phyloP scores from a whole-genome alignment of 2,329 filamentous ascomycete genomes.

The Botrytis porri region DNA sequence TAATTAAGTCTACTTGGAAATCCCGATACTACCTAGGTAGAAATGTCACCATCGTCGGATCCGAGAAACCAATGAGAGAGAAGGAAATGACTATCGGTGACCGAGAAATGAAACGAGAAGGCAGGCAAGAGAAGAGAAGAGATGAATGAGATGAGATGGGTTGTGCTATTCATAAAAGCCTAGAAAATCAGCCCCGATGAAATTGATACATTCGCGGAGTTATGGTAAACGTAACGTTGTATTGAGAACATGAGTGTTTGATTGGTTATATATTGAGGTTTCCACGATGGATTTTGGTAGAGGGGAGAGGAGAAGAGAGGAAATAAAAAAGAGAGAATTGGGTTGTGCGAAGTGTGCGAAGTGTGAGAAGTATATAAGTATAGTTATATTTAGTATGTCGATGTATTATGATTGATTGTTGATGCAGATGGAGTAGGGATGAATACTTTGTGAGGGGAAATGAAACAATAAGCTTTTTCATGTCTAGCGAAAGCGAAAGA shows the following conservation, averaged over 20 bases:
- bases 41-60: not conserved
- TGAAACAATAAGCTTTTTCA: not conserved
- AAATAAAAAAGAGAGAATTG: too few species aligned
- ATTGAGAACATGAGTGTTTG: not conserved
- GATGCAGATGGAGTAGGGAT: not conserved
- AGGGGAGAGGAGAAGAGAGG: not conserved
- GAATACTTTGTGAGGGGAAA: not conserved
- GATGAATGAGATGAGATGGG: not conserved
- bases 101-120: not conserved
- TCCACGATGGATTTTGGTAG: too few species aligned
- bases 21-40: not conserved
- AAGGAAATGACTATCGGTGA: not conserved
- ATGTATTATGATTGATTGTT: not conserved
- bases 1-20: not conserved
- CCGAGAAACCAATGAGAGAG: not conserved
- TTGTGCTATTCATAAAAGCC: not conserved
- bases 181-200: not conserved
- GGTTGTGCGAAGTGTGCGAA: too few species aligned
- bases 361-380: not conserved
- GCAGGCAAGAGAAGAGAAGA: not conserved
- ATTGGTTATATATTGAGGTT: not conserved
- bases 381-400: not conserved
- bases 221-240: not conserved
- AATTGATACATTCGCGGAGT: not conserved
- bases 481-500: not conserved